Conservation (phyloP, 805 yeast species). For the Vanderwaltozyma yarrowii region DNA sequence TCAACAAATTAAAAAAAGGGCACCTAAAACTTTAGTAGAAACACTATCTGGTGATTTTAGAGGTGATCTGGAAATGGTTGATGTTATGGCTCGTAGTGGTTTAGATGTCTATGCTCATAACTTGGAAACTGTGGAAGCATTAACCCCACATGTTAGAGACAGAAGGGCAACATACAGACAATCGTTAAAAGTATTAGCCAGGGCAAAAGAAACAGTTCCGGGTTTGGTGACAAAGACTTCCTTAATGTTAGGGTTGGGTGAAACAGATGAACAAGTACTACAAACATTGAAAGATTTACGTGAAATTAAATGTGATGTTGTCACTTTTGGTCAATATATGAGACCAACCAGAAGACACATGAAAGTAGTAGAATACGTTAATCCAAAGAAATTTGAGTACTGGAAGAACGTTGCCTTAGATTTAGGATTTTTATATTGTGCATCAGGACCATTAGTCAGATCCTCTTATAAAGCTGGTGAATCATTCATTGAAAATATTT, state of each 20-base stretch:
- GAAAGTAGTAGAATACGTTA: conserved; percentile 93
- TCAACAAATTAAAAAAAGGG: conserved; percentile 66
- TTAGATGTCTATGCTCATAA: conserved; percentile 96
- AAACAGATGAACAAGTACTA: conserved; percentile 79
- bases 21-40: conserved; percentile 88
- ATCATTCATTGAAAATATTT: conserved; percentile 87
- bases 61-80: conserved; percentile 78
- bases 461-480: conserved; percentile 98
- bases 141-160: conserved; percentile 93
- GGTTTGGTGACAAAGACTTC: conserved; percentile 84
- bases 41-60: conserved; percentile 91
- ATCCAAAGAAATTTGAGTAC: conserved; percentile 87
- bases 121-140: conserved; percentile 87
- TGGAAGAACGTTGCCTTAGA: conserved; percentile 85
- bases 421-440: conserved; percentile 91
- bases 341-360: conserved; percentile 97
- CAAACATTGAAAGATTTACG: conserved; percentile 71
- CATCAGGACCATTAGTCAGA: conserved; percentile 94
- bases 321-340: conserved; percentile 98
- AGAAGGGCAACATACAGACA: conserved; percentile 94
- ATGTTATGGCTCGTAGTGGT: conserved; percentile 72
- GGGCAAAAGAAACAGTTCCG: conserved; percentile 73
- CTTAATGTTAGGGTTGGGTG: conserved; percentile 94
- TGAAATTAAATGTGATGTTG: conserved; percentile 74
- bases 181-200: conserved; percentile 61